phyloP scores from a whole-genome alignment of 305 asterid species.

The Rubia tinctorum region DNA sequence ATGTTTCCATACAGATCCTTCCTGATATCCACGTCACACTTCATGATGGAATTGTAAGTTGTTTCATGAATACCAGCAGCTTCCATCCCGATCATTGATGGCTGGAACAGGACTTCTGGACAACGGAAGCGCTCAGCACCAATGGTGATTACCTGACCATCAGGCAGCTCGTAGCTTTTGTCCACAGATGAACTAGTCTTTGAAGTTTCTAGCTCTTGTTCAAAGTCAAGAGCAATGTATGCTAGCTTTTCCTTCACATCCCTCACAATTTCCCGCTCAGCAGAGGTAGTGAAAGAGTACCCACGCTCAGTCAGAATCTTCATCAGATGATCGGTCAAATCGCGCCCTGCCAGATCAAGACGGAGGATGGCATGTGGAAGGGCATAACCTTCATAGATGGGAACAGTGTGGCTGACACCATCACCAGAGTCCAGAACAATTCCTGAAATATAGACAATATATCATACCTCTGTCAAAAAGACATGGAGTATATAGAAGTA shows the following conservation, averaged over 20 bases:
- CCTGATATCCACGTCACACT: too few species aligned
- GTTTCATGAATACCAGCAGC: too few species aligned
- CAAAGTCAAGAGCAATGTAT: slow-evolving; percentile 80
- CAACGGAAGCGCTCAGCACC: slow-evolving; percentile 79
- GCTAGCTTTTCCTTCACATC: slow-evolving; percentile 79
- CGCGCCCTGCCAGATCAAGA: slow-evolving; percentile 75
- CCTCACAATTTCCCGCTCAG: slow-evolving; percentile 78
- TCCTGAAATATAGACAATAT: slow-evolving; percentile 30
- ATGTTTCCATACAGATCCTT: too few species aligned
- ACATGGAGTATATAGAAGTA: too few species aligned
- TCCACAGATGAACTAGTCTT: slow-evolving; percentile 73
- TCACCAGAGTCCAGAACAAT: too few species aligned
- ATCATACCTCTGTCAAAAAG: too few species aligned
- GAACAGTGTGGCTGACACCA: too few species aligned
- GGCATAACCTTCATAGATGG: too few species aligned
- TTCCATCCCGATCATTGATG: slow-evolving; percentile 76
- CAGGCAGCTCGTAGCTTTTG: slow-evolving; percentile 77
- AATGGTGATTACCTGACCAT: slow-evolving; percentile 81
- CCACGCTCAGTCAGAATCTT: slow-evolving; percentile 69
- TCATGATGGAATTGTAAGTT: too few species aligned
- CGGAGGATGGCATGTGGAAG: slow-evolving; percentile 71
- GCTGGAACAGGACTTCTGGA: slow-evolving; percentile 91
- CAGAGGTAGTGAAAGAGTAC: slow-evolving; percentile 64
- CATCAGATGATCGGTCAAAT: slow-evolving; percentile 63
- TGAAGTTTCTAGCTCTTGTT: slow-evolving; percentile 72